phyloP scores from a whole-genome alignment of 306 rosid genomes.

The Oemleria cerasiformis region DNA sequence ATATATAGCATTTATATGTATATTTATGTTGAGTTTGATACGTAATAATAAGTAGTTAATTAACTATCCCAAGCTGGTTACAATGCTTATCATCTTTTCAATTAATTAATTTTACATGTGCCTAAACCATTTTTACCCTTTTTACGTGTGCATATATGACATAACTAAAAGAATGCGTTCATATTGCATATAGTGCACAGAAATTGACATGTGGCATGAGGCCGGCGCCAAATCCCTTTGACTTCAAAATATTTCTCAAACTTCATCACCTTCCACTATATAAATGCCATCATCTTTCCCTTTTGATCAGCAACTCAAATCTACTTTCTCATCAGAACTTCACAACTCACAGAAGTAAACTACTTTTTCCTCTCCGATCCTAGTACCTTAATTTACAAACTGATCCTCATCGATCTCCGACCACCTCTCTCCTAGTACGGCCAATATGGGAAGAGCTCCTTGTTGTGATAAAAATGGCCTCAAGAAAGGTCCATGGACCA shows the following conservation, averaged over 20 bases:
- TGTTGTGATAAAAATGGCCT: constrained; percentile 85
- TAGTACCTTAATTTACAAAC: not conserved
- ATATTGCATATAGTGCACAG: constrained; percentile 5
- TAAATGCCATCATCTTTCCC: constrained; percentile 26
- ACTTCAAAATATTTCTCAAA: constrained; percentile 43
- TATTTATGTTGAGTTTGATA: too few relatives aligned
- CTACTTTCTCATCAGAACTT: constrained; percentile 15
- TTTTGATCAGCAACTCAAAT: constrained; percentile 26
- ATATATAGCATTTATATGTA: too few relatives aligned
- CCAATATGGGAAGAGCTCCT: constrained; percentile 88
- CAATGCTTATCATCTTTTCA: not conserved
- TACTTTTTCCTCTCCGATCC: not conserved
- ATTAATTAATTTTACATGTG: constrained; percentile 1
- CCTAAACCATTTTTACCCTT: not conserved
- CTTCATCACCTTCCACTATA: constrained; percentile 29
- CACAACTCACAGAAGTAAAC: not conserved
- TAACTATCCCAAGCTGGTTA: too few relatives aligned
- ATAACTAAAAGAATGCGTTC: not conserved
- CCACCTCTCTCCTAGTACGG: not conserved
- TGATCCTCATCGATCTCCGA: not conserved
- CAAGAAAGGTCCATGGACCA: constrained; percentile 95
- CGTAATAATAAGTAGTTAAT: too few relatives aligned
- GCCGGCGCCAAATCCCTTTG: constrained; percentile 91
- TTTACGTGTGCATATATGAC: not conserved
- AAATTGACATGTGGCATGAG: constrained; percentile 45